Base-by-base conservation (phyloP, 331 rosid species). In the Quercus lobata region DNA sequence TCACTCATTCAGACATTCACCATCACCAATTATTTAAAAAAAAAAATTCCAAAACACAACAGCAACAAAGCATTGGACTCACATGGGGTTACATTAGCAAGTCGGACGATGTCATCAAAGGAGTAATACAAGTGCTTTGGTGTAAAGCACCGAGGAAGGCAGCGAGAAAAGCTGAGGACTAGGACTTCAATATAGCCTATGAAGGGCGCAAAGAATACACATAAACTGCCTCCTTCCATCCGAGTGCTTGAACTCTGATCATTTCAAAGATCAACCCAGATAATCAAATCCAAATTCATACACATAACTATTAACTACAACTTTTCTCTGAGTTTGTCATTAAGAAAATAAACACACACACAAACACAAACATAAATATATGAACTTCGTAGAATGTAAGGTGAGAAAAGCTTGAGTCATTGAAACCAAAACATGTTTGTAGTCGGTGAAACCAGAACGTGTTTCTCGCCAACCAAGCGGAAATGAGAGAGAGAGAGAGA, bases 21-120 rank as follows among this genome's bases (percentile, higher is more conserved):
- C 54, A 49, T 12, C 2, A 34, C 14, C 21, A 37, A 74, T 63
- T 11, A 71, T 0, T 0, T 5, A n/a, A n/a, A 53, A 61, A 16
- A 9, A n/a, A 24, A n/a, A 69, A 49, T 7, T 17, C 8, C 6
- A 3, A 21, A 18, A 34, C 7, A 12, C 44, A 30, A 18, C 25
- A 35, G 6, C 72, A 68, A 19, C 17, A 68, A 19, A 68, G 72
- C 1, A 65, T 65, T 65, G 52, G 53, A 78, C 89, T 11, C 85
- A 92, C 94, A 90, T 2, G 88, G 97, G 65, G 94, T 87, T 5
- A 75, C 52, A 4, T 69, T 71, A 4, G 97, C 87, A 35, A 92
- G 94, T 11, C 85, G 83, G 61, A 92, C 71, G 76, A 90, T 12
- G 29, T 88, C 85, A 7, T 84, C 53, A 58, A 81, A 78, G 27